These are phyloP conservation scores for Xerocomus minutiporus DNA, from an alignment of 1,284 basidiomycete species.

Conservation along the genomic window DNA sequence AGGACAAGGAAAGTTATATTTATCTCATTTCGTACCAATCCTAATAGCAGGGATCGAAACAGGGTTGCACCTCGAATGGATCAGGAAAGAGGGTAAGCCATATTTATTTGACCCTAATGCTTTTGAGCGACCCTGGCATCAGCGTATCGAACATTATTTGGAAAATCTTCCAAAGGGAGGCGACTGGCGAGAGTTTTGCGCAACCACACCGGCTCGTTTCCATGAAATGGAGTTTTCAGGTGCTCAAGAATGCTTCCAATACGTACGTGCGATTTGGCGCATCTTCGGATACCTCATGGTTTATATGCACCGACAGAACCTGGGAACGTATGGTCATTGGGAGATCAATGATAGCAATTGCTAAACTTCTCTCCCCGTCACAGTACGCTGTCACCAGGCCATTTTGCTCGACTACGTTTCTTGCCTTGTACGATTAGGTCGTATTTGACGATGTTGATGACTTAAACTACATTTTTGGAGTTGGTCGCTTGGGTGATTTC, in stretches of 20 bases:
- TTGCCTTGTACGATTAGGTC: neutral
- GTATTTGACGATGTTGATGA: no score
- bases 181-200: constrained; percentile 31
- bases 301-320: constrained; percentile 3
- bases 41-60: neutral
- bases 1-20: constrained; percentile 20
- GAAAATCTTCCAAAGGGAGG: constrained; percentile 19
- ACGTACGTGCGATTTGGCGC: neutral
- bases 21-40: neutral
- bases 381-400: neutral
- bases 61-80: constrained; percentile 19
- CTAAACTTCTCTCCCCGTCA: neutral
- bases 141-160: constrained; percentile 19
- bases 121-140: neutral
- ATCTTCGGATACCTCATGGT: neutral
- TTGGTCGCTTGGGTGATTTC: no score
- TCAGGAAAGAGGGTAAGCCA: constrained; percentile 16
- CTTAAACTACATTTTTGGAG: no score
- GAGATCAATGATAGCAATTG: neutral
- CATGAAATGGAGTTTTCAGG: constrained; percentile 20
- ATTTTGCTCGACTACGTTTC: neutral
- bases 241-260: constrained; percentile 19
- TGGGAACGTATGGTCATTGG: constrained; percentile 9
- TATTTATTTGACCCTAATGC: no score
- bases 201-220: constrained; percentile 29